phyloP scores from a whole-genome alignment of 176 grass and related monocot species.

The Avena insularis region DNA sequence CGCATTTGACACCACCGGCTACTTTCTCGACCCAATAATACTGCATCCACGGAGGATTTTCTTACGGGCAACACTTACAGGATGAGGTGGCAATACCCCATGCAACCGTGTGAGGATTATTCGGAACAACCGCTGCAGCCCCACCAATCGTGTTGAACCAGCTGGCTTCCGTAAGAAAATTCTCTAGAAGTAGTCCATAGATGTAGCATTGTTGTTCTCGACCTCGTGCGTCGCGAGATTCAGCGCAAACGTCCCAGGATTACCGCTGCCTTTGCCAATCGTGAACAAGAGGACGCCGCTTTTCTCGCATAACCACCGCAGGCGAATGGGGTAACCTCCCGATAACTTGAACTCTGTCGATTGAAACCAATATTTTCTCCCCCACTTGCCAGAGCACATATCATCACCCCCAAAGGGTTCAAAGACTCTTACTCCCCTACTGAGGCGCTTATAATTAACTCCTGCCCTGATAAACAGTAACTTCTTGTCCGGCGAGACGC shows the following conservation, averaged over 20 bases:
- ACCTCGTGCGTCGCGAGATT: not conserved
- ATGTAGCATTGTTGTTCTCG: not conserved
- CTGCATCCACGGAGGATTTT: no score
- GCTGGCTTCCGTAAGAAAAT: no score
- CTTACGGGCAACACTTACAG: no score
- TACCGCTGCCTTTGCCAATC: not conserved
- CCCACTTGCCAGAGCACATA: not conserved
- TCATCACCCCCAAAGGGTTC: not conserved
- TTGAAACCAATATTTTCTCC: not conserved
- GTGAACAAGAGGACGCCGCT: slow-evolving; percentile 26
- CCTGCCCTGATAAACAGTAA: not conserved
- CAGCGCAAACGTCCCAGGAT: not conserved
- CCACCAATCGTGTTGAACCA: no score
- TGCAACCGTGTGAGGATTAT: no score
- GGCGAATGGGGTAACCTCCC: not conserved
- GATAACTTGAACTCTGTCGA: not conserved
- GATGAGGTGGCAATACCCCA: no score
- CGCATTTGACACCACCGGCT: not conserved
- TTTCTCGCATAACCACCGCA: slow-evolving; percentile 32
- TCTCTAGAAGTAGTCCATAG: no score
- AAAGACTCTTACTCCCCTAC: not conserved
- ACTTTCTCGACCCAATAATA: no score
- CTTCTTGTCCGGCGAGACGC: slow-evolving; percentile 42
- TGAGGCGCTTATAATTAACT: not conserved
- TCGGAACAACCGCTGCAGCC: no score